Conservation (phyloP, 139 green algal species). For the Ettlia oleoabundans region DNA sequence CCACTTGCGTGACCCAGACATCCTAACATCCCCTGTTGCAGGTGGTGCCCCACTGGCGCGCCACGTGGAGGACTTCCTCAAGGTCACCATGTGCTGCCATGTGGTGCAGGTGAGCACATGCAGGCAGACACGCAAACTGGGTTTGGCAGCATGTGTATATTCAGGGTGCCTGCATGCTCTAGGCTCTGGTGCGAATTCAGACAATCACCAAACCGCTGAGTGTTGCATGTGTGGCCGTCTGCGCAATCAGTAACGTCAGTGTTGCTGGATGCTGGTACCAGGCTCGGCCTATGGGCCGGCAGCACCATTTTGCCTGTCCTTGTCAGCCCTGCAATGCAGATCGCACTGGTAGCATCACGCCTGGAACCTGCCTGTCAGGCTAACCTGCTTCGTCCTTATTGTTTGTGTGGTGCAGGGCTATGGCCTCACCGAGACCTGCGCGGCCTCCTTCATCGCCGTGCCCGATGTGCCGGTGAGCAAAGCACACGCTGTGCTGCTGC, state of each 20-base stretch:
- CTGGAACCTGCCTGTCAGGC: too few relatives aligned
- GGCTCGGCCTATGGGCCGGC: too few relatives aligned
- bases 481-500: background rate
- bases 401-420: conserved; percentile 81
- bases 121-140: too few relatives aligned
- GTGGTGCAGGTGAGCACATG: conserved; percentile 45
- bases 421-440: conserved; percentile 91
- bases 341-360: too few relatives aligned
- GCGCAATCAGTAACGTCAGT: too few relatives aligned
- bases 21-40: background rate
- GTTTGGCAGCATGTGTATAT: too few relatives aligned
- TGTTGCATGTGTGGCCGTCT: too few relatives aligned
- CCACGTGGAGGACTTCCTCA: conserved; percentile 74
- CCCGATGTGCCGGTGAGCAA: conserved; percentile 55
- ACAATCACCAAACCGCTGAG: background rate
- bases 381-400: background rate
- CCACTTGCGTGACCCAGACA: background rate
- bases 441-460: conserved; percentile 75
- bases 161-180: too few relatives aligned
- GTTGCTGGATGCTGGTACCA: too few relatives aligned
- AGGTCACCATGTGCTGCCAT: conserved; percentile 60
- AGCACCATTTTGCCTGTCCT: too few relatives aligned
- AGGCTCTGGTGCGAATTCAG: background rate
- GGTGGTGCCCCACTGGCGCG: conserved; percentile 74
- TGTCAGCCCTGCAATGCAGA: too few relatives aligned